These are phyloP conservation scores for Pichia thaimueangensis DNA, from an alignment of 805 yeast genomes.

Conservation along the genomic window DNA sequence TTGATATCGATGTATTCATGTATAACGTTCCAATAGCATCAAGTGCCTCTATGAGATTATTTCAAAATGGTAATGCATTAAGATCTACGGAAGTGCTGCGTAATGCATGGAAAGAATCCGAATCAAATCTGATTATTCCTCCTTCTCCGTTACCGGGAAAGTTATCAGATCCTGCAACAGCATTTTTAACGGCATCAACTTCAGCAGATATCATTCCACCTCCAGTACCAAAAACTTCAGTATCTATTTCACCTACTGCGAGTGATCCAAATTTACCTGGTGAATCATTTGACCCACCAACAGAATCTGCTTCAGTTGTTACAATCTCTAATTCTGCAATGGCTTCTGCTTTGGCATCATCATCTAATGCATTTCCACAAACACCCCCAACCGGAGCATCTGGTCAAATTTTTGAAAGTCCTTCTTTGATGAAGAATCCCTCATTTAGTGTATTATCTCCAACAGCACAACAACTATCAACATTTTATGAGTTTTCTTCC, in stretches of 20 bases:
- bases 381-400: background rate
- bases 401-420: slow-evolving; percentile 10
- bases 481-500: slow-evolving; percentile 36
- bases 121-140: slow-evolving; percentile 30
- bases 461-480: slow-evolving; percentile 34
- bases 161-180: slow-evolving; percentile 5
- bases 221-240: background rate
- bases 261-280: too few relatives aligned
- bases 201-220: background rate
- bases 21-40: slow-evolving; percentile 50
- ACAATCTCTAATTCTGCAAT: background rate
- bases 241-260: background rate
- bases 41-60: slow-evolving; percentile 27
- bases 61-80: slow-evolving; percentile 16
- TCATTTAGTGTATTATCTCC: slow-evolving; percentile 29
- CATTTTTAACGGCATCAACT: background rate
- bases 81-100: slow-evolving; percentile 20
- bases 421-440: slow-evolving; percentile 22
- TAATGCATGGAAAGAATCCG: slow-evolving; percentile 22
- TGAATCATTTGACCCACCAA: background rate
- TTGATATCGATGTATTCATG: slow-evolving; percentile 35
- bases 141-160: slow-evolving; percentile 46
- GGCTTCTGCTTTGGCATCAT: background rate
- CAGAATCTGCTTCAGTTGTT: background rate
- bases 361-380: background rate